Percentiles rank a stretch among this genome's conserved stretches.
These are phyloP conservation scores for Toxicodendron radicans DNA, from an alignment of 345 rosid species.

Conservation along the genomic window DNA sequence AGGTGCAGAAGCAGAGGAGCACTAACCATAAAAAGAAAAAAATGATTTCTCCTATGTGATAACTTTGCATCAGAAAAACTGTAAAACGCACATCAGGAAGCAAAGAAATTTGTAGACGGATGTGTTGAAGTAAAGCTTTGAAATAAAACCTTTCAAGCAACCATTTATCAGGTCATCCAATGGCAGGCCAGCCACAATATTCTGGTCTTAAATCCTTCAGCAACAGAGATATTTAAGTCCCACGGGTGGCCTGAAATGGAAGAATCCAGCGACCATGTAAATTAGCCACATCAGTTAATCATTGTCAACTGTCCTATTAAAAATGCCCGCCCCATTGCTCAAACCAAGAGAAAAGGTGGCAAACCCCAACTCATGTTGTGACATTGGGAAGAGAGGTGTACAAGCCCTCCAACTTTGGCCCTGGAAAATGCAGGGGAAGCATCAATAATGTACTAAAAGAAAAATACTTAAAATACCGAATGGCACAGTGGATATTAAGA, in stretches of 20 bases:
- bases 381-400: constrained; percentile 32
- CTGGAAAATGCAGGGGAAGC: constrained; percentile 48
- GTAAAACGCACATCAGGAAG: background rate
- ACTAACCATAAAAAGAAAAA: background rate
- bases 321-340: constrained; percentile 17
- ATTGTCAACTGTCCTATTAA: constrained; percentile 9
- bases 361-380: constrained; percentile 32
- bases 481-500: constrained; percentile 14
- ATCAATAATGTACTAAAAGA: constrained; percentile 36
- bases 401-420: constrained; percentile 38
- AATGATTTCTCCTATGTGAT: background rate
- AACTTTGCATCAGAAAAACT: constrained; percentile 7
- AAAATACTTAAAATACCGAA: constrained; percentile 21
- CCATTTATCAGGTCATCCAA: constrained; percentile 25
- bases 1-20: background rate
- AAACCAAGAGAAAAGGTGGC: constrained; percentile 33
- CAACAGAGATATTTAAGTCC: constrained; percentile 29
- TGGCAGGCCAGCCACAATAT: constrained; percentile 35
- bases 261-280: constrained; percentile 20
- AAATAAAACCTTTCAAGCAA: constrained; percentile 27
- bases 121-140: constrained; percentile 23
- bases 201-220: constrained; percentile 27
- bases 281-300: constrained; percentile 23
- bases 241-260: constrained; percentile 27
- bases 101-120: constrained; percentile 14